Base-by-base conservation (phyloP, 495 filamentous ascomycete species). In the Annulohypoxylon bovei region DNA sequence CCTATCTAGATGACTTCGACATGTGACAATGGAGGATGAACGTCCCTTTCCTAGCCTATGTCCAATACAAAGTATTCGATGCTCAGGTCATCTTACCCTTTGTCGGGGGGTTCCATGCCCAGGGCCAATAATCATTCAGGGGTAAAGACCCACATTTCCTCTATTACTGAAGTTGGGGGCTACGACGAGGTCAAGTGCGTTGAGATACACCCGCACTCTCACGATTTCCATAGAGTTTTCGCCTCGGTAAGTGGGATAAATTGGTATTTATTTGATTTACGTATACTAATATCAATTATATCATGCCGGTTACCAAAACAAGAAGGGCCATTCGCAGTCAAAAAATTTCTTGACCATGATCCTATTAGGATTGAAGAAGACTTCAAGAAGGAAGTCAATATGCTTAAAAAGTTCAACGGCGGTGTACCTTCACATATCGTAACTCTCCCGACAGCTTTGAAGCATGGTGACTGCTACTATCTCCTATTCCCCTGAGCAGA, bases 401-500 rank as follows among this genome's bases (percentile, higher is more conserved):
- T 73, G 67, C 67, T 74, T 18, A 62, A 71, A 52, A 71, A 52
- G 33, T 71, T 74, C n/a, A 28, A 40, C 27, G 65, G 71, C 58
- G 18, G 27, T 14, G 55, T 54, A 4, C 64, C 72, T 50, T 44
- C 56, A 2, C 68, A 76, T 42, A 64, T 76, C 22, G 72, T 76
- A 23, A 62, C 62, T 16, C 30, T 74, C 6, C 40, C 74, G 3
- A 57, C 71, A 30, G 74, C 67, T 20, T 74, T 64, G 39, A 57
- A 71, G 42, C 67, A 76, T 47, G 67, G 55, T 0, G 30, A 42
- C 12, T 23, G 33, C 5, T 71, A 65, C 42, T 65, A 68, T 40
- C 63, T 76, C 11, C 47, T 76, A 23, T 47, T 76, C 60, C 67
- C 73, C 7, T 71, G 64, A 40, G 73, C 73, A 4, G 58, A 74